Percentiles rank a stretch among this genome's conserved stretches.
Conservation (phyloP, 2,329 filamentous ascomycete species). For the Colletotrichum camelliae region DNA sequence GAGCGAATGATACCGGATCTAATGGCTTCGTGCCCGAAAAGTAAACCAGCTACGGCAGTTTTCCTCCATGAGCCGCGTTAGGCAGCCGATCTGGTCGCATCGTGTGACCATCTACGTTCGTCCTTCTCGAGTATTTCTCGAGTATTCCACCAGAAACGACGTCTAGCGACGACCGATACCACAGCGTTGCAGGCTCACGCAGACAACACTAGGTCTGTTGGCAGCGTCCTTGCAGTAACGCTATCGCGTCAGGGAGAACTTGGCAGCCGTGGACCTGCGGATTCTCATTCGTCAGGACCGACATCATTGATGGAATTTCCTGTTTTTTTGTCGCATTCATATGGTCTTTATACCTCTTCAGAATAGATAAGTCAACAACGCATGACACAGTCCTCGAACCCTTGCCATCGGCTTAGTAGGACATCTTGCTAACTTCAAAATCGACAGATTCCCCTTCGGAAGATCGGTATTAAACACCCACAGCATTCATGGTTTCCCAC, state of each 20-base stretch:
- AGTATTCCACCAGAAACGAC: background rate
- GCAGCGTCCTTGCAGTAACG: accelerated
- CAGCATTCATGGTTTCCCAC: no score
- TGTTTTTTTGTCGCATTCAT: accelerated
- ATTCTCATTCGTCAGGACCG: background rate
- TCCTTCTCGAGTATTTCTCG: background rate
- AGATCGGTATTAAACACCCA: background rate
- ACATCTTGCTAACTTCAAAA: background rate
- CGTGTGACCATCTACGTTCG: background rate
- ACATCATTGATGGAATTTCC: background rate
- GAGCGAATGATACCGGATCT: background rate
- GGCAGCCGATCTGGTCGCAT: background rate
- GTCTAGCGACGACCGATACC: background rate
- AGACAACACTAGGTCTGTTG: background rate
- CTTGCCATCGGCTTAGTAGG: no score
- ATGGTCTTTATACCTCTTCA: background rate
- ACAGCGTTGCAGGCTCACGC: accelerated
- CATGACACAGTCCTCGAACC: accelerated
- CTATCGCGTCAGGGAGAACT: background rate
- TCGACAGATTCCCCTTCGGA: background rate
- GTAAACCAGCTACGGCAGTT: background rate
- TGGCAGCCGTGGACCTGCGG: background rate
- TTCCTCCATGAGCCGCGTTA: background rate
- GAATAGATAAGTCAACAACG: background rate
- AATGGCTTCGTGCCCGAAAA: background rate